phyloP scores from a whole-genome alignment of 495 filamentous ascomycete genomes.

The Podospora bellae-mahoneyi region DNA sequence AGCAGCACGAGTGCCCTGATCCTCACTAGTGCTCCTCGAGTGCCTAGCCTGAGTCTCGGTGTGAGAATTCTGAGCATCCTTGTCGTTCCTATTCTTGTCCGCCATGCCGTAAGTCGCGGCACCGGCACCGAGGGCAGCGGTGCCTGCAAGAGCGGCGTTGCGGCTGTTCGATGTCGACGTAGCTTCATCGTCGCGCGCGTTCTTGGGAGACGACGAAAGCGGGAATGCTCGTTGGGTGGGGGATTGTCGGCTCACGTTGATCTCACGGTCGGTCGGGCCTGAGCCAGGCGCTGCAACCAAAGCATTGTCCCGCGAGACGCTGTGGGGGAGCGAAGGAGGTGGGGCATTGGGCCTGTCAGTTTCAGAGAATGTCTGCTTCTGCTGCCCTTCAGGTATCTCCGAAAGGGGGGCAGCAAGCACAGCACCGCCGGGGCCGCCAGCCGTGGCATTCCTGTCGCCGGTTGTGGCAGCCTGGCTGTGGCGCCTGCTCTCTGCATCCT shows the following conservation, averaged over 20 bases:
- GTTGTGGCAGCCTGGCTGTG: constrained; percentile 16
- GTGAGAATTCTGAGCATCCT: constrained; percentile 15
- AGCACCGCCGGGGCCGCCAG: constrained; percentile 1
- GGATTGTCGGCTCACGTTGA: background rate
- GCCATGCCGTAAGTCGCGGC: constrained; percentile 19
- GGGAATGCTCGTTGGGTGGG: constrained; percentile 11
- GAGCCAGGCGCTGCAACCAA: constrained; percentile 7
- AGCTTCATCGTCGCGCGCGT: background rate
- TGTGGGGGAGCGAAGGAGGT: constrained; percentile 14
- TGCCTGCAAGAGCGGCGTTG: constrained; percentile 15
- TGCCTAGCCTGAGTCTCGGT: constrained; percentile 9
- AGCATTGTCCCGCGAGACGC: constrained; percentile 12
- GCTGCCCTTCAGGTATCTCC: constrained; percentile 17
- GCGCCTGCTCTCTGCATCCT: constrained; percentile 24
- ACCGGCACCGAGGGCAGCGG: constrained; percentile 20
- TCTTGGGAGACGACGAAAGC: background rate
- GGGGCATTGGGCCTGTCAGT: background rate
- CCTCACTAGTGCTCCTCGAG: constrained; percentile 5
- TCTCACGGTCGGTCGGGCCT: background rate
- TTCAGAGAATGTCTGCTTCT: background rate
- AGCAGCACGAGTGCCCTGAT: background rate
- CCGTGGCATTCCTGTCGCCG: constrained; percentile 4
- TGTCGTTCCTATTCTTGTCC: constrained; percentile 21
- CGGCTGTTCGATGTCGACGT: background rate
- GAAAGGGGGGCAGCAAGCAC: constrained; percentile 17